phyloP scores from a whole-genome alignment of 2,329 filamentous ascomycete genomes.

The Phialophora tarda region DNA sequence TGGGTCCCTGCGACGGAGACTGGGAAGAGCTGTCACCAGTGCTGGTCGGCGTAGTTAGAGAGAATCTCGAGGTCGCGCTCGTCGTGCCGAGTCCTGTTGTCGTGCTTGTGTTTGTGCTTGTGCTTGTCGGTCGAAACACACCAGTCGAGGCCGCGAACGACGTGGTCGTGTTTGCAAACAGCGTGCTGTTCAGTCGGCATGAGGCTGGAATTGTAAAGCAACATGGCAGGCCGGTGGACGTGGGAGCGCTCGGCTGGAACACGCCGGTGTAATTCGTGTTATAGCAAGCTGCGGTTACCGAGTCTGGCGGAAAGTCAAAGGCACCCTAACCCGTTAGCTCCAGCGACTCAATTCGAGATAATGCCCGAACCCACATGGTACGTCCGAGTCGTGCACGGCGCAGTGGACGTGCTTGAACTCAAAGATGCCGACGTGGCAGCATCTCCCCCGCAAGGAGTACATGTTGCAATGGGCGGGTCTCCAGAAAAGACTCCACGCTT shows the following conservation, averaged over 20 bases:
- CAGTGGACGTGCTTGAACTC: conserved; percentile 14
- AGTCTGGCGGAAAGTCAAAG: conserved; percentile 28
- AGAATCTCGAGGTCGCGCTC: conserved; percentile 18
- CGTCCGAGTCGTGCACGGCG: conserved; percentile 23
- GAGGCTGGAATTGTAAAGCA: conserved; percentile 35
- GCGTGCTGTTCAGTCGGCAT: conserved; percentile 25
- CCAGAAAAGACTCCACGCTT: conserved; percentile 36
- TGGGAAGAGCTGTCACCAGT: conserved; percentile 11
- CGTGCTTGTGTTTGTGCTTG: background rate
- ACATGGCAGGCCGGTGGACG: conserved; percentile 32
- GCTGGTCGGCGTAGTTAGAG: conserved; percentile 19
- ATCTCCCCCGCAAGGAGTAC: conserved; percentile 33
- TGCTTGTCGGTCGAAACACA: conserved; percentile 32
- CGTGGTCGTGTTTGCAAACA: conserved; percentile 18
- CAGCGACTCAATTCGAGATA: background rate
- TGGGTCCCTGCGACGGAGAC: conserved; percentile 8
- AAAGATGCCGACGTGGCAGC: conserved; percentile 1
- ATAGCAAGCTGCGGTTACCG: conserved; percentile 28
- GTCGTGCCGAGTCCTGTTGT: conserved; percentile 14
- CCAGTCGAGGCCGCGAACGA: conserved; percentile 31
- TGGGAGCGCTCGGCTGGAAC: conserved; percentile 22
- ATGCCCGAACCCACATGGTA: conserved; percentile 26
- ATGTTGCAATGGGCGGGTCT: conserved; percentile 36
- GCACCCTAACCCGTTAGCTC: conserved; percentile 27
- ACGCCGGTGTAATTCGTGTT: conserved; percentile 34